These are phyloP conservation scores for Escovopsis weberi DNA, from an alignment of 2,329 filamentous ascomycete genomes.

Conservation along the genomic window DNA sequence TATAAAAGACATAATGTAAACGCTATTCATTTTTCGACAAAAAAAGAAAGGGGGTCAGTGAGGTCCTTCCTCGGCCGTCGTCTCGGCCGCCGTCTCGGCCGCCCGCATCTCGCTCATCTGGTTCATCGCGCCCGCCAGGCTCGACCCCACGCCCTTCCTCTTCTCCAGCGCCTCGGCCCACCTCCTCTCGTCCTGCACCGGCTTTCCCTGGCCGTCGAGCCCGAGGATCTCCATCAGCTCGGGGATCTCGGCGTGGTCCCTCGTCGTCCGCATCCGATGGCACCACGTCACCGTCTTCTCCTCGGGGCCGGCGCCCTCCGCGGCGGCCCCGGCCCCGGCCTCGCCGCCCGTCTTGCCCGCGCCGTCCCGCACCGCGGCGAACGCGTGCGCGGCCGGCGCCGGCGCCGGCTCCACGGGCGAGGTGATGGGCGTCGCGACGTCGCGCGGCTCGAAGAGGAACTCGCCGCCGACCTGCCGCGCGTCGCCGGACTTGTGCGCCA, in stretches of 20 bases:
- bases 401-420: conserved; percentile 22
- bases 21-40: too few relatives aligned
- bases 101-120: conserved; percentile 21
- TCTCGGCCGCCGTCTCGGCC: too few relatives aligned
- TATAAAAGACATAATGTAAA: too few relatives aligned
- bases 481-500: conserved; percentile 50
- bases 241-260: conserved; percentile 61
- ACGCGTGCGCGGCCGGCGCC: conserved; percentile 2
- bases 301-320: conserved; percentile 20
- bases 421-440: conserved; percentile 29
- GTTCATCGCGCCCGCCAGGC: conserved; percentile 35
- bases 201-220: conserved; percentile 28
- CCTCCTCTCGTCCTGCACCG: conserved; percentile 28
- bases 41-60: too few relatives aligned
- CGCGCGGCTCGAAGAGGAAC: conserved; percentile 54
- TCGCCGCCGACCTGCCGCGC: conserved; percentile 60
- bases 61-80: too few relatives aligned
- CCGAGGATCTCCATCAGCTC: conserved; percentile 51
- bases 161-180: conserved; percentile 34
- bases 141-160: conserved; percentile 40
- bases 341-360: conserved; percentile 5
- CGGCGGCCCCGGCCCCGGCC: too few relatives aligned
- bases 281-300: conserved; percentile 61
- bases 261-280: conserved; percentile 65
- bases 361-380: conserved; percentile 7